Conservation (phyloP, 257 asterid species). For the Anisodus tanguticus region DNA sequence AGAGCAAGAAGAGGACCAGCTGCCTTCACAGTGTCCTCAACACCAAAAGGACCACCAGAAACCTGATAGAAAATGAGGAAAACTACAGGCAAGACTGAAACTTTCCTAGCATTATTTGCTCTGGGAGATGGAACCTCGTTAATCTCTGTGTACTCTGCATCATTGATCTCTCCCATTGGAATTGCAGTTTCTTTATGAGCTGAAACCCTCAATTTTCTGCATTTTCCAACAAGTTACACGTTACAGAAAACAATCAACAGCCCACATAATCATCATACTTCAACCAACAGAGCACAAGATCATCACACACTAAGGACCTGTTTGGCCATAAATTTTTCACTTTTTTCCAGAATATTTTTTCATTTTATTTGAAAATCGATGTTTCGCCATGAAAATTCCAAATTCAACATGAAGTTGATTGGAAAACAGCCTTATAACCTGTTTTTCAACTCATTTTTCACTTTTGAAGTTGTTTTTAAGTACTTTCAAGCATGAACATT, state of each 20-base stretch:
- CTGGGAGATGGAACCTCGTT: constrained; percentile 24
- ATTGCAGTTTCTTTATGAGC: constrained; percentile 21
- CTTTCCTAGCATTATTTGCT: constrained; percentile 26
- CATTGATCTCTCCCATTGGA: constrained; percentile 15
- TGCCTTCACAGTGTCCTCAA: constrained; percentile 28
- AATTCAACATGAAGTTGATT: no score
- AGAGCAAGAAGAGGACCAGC: constrained; percentile 33
- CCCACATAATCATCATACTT: neutral
- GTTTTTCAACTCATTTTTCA: no score
- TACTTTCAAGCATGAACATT: no score
- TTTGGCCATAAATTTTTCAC: no score
- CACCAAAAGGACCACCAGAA: constrained; percentile 32
- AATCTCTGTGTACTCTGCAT: constrained; percentile 2
- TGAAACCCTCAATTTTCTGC: constrained; percentile 23
- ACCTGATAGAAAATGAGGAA: constrained; percentile 27
- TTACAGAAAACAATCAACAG: neutral
- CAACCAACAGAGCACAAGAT: neutral
- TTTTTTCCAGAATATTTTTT: no score
- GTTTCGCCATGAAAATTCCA: no score
- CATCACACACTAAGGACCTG: neutral
- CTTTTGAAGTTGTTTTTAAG: no score
- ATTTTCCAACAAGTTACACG: constrained; percentile 4
- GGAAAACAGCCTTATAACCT: no score
- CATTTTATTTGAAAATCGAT: no score
- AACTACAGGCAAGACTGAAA: constrained; percentile 27